phyloP scores from a whole-genome alignment of 106 monocot genomes.

The Platanthera guangdongensis region DNA sequence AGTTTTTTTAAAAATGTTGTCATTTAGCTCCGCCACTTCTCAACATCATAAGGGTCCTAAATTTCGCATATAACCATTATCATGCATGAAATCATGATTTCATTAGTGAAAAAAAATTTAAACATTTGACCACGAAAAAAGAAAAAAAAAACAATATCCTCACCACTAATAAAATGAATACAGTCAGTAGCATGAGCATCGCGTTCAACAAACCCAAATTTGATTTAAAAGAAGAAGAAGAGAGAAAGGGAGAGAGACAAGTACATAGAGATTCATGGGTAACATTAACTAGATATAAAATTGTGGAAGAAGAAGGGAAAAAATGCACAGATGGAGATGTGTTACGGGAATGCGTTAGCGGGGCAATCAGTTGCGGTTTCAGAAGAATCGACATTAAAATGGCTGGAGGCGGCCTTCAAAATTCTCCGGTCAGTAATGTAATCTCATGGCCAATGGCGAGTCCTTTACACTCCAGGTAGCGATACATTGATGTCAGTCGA shows the following conservation, averaged over 20 bases:
- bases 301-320: neutral
- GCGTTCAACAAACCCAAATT: neutral
- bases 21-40: too few species aligned
- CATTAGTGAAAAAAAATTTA: too few species aligned
- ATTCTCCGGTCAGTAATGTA: neutral
- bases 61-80: too few species aligned
- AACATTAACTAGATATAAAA: neutral
- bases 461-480: slow-evolving; percentile 39
- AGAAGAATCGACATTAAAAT: neutral
- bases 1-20: too few species aligned
- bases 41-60: too few species aligned
- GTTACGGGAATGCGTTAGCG: neutral
- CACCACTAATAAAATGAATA: slow-evolving; percentile 3
- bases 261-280: neutral
- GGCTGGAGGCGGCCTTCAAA: neutral
- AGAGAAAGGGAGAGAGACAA: neutral
- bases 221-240: neutral
- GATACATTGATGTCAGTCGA: slow-evolving; percentile 66
- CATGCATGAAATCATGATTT: too few species aligned
- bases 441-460: neutral
- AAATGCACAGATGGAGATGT: neutral
- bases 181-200: neutral
- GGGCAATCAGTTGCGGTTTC: neutral
- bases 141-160: neutral
- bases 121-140: neutral